Evolutionary conservation across 2,329 filamentous ascomycete species (phyloP).

Genomic region (Colletotrichum cuscutae): DNA sequence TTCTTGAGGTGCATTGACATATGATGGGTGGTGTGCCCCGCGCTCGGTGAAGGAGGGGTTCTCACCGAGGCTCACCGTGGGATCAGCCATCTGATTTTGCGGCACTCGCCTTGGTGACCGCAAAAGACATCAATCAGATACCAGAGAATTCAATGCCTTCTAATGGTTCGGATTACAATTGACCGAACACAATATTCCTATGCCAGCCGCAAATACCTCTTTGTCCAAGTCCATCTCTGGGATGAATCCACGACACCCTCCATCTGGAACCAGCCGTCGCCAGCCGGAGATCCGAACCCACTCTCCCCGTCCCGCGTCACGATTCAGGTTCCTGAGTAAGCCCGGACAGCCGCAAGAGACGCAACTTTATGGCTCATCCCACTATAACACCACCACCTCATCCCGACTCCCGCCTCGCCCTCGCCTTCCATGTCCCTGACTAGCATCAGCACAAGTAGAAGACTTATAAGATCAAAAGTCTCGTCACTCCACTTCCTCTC

Average conservation of each 20-base stretch:
- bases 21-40: background rate
- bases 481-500: background rate
- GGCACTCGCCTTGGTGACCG: background rate
- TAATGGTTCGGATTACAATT: background rate
- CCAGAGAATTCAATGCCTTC: background rate
- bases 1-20: background rate
- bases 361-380: conserved; percentile 30
- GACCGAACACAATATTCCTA: background rate
- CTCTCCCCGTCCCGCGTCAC: background rate
- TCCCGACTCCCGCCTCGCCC: background rate
- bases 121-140: background rate
- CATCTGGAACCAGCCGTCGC: conserved; percentile 2
- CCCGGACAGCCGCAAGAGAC: conserved; percentile 7
- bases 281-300: background rate
- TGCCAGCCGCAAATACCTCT: background rate
- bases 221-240: background rate
- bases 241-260: rapidly evolving
- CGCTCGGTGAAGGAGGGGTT: conserved; percentile 12
- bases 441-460: conserved; percentile 4
- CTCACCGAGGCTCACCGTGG: background rate
- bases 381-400: conserved; percentile 27
- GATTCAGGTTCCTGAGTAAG: conserved; percentile 32
- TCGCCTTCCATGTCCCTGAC: conserved; percentile 18
- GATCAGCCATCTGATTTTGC: no score
- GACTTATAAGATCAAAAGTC: conserved; percentile 19